Percentiles rank a stretch among this genome's conserved stretches.
These are phyloP conservation scores for Flammula alnicola DNA, from an alignment of 1,284 basidiomycete species.

Conservation along the genomic window DNA sequence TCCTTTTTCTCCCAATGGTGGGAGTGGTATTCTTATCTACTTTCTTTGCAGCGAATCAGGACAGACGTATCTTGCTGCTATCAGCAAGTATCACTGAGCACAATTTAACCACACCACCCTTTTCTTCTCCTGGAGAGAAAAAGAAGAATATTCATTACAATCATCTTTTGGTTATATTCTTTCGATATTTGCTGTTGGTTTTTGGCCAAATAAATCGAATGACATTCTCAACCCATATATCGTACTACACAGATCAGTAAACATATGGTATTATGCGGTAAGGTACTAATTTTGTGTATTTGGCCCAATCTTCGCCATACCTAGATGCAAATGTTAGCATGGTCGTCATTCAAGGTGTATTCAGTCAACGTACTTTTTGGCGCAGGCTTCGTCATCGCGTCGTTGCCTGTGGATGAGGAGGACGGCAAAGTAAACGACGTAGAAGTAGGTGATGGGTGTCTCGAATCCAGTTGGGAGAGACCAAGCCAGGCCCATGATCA, in stretches of 20 bases:
- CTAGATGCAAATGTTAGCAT: no score
- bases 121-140: background rate
- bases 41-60: slow-evolving; percentile 39
- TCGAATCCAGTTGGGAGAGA: slow-evolving; percentile 92
- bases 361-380: slow-evolving; percentile 75
- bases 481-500: slow-evolving; percentile 93
- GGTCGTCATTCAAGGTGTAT: no score
- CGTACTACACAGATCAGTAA: no score
- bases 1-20: slow-evolving; percentile 6
- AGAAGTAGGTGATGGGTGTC: slow-evolving; percentile 97
- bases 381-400: slow-evolving; percentile 93
- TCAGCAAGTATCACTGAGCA: slow-evolving; percentile 43
- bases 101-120: no score
- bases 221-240: no score
- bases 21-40: background rate
- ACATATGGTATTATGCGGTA: slow-evolving; percentile 91
- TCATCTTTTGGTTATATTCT: no score
- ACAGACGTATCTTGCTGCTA: slow-evolving; percentile 42
- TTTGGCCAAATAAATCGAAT: background rate
- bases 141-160: no score
- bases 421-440: slow-evolving; percentile 87
- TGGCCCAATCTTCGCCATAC: slow-evolving; percentile 83
- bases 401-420: slow-evolving; percentile 91
- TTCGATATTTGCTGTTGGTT: no score
- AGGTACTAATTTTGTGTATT: slow-evolving; percentile 84